Base-by-base conservation (phyloP, 306 rosid genomes). In the Lithocarpus polystachyus region DNA sequence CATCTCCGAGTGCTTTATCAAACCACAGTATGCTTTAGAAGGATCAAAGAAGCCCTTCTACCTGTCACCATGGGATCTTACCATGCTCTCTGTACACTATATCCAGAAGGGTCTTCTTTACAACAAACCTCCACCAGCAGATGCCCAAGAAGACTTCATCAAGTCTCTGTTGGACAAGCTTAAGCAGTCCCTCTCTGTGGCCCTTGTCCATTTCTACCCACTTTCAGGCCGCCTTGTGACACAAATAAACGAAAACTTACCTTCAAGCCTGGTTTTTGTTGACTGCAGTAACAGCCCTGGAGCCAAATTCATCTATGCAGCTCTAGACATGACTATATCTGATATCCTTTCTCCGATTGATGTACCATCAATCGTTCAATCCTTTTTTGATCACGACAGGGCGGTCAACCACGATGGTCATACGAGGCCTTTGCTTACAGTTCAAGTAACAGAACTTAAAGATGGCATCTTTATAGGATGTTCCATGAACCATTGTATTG, bases 31-130 rank as follows among this genome's bases (percentile, higher is more conserved):
- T 5, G 79, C 79, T 0, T 61, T 4, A 0, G 4, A 82, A 28
- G 81, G 77, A 1, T 23, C 81, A 4, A 80, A 60, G 17, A 33
- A 15, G n/a, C 52, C 75, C 6, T 62, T 56, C 23, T 23, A 89
- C 87, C 69, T 94, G 54, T 1, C 80, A 5, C 92, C 89, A 1
- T 79, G 72, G 72, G 97, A 92, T 57, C 56, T 89, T 2, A 22
- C 59, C 56, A 69, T 88, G 92, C 72, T 92, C 51, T 85, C 96
- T 2, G 9, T 3, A 2, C 62, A 87, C 71, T 89, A 94, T 6
- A 94, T 92, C 48, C 97, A 90, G 60, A 90, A 87, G 37, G 97
- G 98, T 2, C 90, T 91, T 1, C 87, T 90, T 68, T 93, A 89
- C 81, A 71, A 73, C 54, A 93, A 90, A 29, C 92, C 96, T 4